Evolutionary conservation across 2,329 filamentous ascomycete species (phyloP).

Genomic region (Aspergillus amoenus): DNA sequence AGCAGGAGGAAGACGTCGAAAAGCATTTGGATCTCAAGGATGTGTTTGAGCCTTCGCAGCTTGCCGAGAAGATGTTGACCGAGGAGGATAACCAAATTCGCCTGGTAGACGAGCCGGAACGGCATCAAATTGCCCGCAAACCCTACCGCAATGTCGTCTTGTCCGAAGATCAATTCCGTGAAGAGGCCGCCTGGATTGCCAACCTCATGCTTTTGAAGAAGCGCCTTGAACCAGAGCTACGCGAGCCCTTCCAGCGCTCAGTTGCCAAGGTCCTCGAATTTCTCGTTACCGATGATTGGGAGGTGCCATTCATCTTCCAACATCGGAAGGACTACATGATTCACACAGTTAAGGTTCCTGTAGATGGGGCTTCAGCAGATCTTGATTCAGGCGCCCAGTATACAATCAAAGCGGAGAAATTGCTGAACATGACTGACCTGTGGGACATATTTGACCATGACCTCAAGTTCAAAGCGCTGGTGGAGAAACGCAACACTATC

Average conservation of each 20-base stretch:
- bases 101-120: constrained; percentile 83
- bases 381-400: constrained; percentile 67
- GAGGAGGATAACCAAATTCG: constrained; percentile 93
- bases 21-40: constrained; percentile 91
- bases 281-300: constrained; percentile 89
- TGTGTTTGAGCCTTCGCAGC: constrained; percentile 94
- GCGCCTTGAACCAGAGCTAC: constrained; percentile 67
- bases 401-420: constrained; percentile 75
- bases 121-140: constrained; percentile 88
- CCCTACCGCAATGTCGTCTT: constrained; percentile 81
- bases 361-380: constrained; percentile 63
- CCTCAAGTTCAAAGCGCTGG: constrained; percentile 87
- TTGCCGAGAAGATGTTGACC: constrained; percentile 90
- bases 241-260: constrained; percentile 80
- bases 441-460: constrained; percentile 96
- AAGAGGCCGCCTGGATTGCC: constrained; percentile 90
- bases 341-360: constrained; percentile 71
- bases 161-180: constrained; percentile 79
- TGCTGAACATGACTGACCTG: constrained; percentile 87
- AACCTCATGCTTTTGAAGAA: constrained; percentile 89
- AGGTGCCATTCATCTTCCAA: constrained; percentile 97
- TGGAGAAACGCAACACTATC: constrained; percentile 87
- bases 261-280: constrained; percentile 93
- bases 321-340: constrained; percentile 98
- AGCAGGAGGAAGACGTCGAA: constrained; percentile 74